These are phyloP conservation scores for Aegilops longissima DNA, from an alignment of 176 grass and related monocot species.

Conservation along the genomic window DNA sequence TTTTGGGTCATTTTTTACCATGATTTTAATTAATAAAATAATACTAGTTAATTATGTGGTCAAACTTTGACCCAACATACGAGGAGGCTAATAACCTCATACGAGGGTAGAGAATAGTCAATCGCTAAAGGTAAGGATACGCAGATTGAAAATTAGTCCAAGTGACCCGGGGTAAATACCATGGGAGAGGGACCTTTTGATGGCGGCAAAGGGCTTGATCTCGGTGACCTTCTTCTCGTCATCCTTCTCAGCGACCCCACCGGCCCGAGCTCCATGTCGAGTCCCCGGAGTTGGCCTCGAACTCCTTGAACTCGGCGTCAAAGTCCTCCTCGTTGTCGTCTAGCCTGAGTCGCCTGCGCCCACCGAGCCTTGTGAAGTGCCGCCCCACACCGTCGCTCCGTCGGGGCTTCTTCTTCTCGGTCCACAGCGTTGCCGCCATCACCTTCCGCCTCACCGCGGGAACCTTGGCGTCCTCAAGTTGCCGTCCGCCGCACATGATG, in stretches of 20 bases:
- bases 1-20: no score
- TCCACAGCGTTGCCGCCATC: constrained; percentile 46
- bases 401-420: constrained; percentile 55
- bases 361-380: neutral
- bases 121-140: neutral
- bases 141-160: neutral
- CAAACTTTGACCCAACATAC: no score
- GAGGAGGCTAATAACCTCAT: no score
- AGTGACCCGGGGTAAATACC: constrained; percentile 20
- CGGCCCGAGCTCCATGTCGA: constrained; percentile 30
- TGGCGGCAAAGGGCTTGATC: constrained; percentile 34
- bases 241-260: neutral
- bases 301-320: constrained; percentile 70
- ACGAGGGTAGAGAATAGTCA: neutral
- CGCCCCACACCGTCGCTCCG: constrained; percentile 21
- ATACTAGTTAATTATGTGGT: no score
- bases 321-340: constrained; percentile 60
- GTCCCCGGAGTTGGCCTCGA: constrained; percentile 38
- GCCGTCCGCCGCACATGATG: constrained; percentile 76
- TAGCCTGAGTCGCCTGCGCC: neutral
- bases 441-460: constrained; percentile 14
- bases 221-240: constrained; percentile 43
- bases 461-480: constrained; percentile 35
- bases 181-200: constrained; percentile 39
- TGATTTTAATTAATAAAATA: no score